Percentiles rank a stretch among this genome's conserved stretches.
These are phyloP conservation scores for Polychaeton citri DNA, from an alignment of 2,329 filamentous ascomycete species.

Conservation along the genomic window DNA sequence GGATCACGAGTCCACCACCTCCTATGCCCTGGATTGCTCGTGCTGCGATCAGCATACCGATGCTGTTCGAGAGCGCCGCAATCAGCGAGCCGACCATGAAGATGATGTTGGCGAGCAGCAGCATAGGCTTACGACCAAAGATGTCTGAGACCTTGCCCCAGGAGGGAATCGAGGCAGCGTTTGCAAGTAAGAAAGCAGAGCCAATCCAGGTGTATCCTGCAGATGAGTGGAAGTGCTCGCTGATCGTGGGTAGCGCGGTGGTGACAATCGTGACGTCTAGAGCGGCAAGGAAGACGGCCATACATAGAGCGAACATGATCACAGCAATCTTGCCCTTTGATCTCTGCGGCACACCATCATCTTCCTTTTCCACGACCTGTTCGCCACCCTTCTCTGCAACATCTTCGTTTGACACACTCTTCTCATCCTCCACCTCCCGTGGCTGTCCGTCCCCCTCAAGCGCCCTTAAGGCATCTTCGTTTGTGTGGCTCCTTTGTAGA, in stretches of 20 bases:
- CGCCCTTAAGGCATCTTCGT: not conserved
- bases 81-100: conserved; percentile 51
- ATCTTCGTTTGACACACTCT: not conserved
- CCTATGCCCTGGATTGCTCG: conserved; percentile 51
- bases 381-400: not conserved
- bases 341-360: conserved; percentile 4
- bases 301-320: conserved; percentile 36
- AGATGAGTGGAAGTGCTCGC: conserved; percentile 37
- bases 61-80: conserved; percentile 43
- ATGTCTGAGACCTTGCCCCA: conserved; percentile 56
- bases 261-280: conserved; percentile 51
- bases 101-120: conserved; percentile 45
- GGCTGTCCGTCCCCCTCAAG: not conserved
- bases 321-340: conserved; percentile 29
- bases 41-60: conserved; percentile 49
- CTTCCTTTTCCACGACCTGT: not conserved
- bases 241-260: conserved; percentile 48
- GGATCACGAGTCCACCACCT: conserved; percentile 49
- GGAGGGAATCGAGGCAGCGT: conserved; percentile 38
- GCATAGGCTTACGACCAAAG: conserved; percentile 50
- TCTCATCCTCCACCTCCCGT: not conserved
- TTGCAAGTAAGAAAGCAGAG: conserved; percentile 36
- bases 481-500: not conserved
- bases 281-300: conserved; percentile 47
- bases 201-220: conserved; percentile 42